Base-by-base conservation (phyloP, 768 basidiomycete genomes). In the Leccinum subtestaceum region DNA sequence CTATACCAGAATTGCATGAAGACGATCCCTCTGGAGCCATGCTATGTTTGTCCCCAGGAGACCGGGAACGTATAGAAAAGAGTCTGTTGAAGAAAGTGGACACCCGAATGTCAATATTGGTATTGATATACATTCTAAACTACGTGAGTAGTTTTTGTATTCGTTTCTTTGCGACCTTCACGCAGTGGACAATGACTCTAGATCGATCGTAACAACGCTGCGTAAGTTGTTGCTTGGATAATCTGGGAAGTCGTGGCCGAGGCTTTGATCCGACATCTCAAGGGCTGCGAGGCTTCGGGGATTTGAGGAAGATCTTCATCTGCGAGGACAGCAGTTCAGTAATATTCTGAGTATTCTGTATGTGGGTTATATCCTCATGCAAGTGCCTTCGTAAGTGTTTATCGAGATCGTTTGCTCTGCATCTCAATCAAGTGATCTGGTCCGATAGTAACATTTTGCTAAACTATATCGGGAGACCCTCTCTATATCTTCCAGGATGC, bases 311-410 rank as follows among this genome's bases (percentile, higher is more conserved):
- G 89, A 91, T 70, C 78, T 91, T 31, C 73, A 81, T 40, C 76
- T 91, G 17, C 72, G 80, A 61, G 85, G 82, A 40, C 73, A 78
- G 55, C 78, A 91, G 63, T 91, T 89, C 67, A 80, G 84, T 11
- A 85, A 87, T 0, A 72, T 91, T 15, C 71, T 91, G 45, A 86
- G 86, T 45, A 82, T 87, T 53, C 77, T 88, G 51, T 88, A 87
- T 62, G 77, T 87, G 32, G 88, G 87, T 15, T 91, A 91, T 67
- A 87, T 87, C 58, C 71, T 89, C 40, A 89, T 90, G 88, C 89
- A 91, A 69, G 80, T 91, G 55, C 89, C 89, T 34, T 88, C 85
- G 85, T 87, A 64, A 67, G 85, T 74, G 4, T 11, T 4, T 47
- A 47, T 23, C 66, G 29, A 21, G 43, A 32, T 51, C 9, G 23